Base-by-base conservation (phyloP, 495 filamentous ascomycete genomes). In the Penicillium flavigenum region DNA sequence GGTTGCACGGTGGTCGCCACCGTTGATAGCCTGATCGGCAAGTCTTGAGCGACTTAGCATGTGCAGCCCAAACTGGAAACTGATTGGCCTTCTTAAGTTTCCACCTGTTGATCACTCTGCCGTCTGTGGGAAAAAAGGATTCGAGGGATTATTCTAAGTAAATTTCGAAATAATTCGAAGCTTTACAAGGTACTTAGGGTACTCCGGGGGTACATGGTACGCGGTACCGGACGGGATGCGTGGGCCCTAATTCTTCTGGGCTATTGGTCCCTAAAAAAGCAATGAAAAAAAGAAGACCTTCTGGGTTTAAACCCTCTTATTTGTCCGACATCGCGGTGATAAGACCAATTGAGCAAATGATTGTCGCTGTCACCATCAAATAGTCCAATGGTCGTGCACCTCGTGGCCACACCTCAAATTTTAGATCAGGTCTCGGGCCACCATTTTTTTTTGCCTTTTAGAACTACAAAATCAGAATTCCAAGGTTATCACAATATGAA, bases 351-450 rank as follows among this genome's bases (percentile, higher is more conserved):
- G 63, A 63, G 54, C 27, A 57, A 62, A 53, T 63, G 63, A 66
- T 68, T 63, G 53, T 52, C 65, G 63, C 65, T 68, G 65, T 66
- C 65, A 68, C 60, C 59, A 58, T 64, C 60, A 51, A 34, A 34
- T 36, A 47, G 46, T 53, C 63, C 66, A 68, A 68, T 68, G 55
- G 51, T 31, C 26, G 47, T 59, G 46, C 47, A 54, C 63, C 63
- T 66, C 61, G 63, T 62, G 66, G 66, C 61, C 61, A 68, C 63
- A 61, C 17, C 43, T 11, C 60, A 48, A 56, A 47, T 54, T 62
- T 59, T 48, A 31, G 58, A 47, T 48, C 11, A 41, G 27, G 42
- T 55, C 43, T 55, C 52, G 32, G 52, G 42, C 20, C 20, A 46
- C 5, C 14, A n/a, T n/a, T 5, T 22, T 34, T 34, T 49, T 38